Evolutionary conservation across 129 eudicot species (phyloP), one percentile per base, ranked within the genome.

Genomic region (Logfia minima): DNA sequence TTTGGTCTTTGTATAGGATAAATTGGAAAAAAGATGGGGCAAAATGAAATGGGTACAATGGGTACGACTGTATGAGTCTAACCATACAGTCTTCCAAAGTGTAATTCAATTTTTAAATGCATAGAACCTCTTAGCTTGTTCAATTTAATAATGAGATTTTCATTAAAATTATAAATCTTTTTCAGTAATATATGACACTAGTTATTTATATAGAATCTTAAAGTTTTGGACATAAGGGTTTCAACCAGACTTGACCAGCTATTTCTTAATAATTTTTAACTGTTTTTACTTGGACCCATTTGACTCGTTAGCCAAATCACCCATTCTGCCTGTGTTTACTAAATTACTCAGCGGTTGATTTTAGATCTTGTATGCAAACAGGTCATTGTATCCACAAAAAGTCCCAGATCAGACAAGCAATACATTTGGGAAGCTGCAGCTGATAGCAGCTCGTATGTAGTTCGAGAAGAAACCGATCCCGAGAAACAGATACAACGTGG

Each of bases 361-460:
- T 56, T 24, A 64, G 21, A 8, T 80, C 39, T 75, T 68, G 7
- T 16, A 48, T 81, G 21, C 75, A 29, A 62, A 22, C 75, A 94
- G 99, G 96, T 94, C 43, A 86, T 79, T 16, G 99, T 94, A 80
- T 82, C 97, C 45, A 94, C 97, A 28, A 94, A 85, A 82, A 91
- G 96, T 80, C 96, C 99, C 29, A 87, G 67, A 66, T 91, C 99
- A 29, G 97, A 91, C 79, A 94, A 89, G 78, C 99, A 91, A 63
- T 94, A 84, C 80, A 68, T 91, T 19, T 94, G 97, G 97, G 99
- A 94, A 86, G 90, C 97, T 37, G 84, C 70, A 29, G 97, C 97
- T 66, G 97, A 94, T 14, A 91, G 96, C 75, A 88, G 92, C 82
- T 87, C 96, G 0, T 94, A 89, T 51, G 84, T 84, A 39, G 88